Base-by-base conservation (phyloP, 2,329 filamentous ascomycete genomes). In the Phialemonium atrogriseum region DNA sequence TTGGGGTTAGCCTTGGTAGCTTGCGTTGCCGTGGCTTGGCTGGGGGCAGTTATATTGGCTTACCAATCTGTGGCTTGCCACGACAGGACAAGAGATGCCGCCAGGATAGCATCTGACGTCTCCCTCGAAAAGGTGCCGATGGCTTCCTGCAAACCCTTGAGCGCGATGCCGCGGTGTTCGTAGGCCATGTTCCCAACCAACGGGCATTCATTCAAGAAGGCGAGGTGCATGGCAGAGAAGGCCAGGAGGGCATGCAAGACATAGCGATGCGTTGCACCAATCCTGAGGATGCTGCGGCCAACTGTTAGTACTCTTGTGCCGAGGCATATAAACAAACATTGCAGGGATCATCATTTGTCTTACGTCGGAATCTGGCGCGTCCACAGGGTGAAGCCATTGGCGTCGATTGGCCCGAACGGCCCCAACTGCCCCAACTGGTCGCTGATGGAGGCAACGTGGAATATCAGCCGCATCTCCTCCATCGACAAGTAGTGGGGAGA, bases 61-160 rank as follows among this genome's bases (percentile, higher is more conserved):
- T 71, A 93, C 89, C 88, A 96, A 64, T 96, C 89, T 38, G 81
- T 91, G 34, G 86, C 84, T 63, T 96, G 89, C 88, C 91, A 96
- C 22, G 88, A 93, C 30, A 98, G 71, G 28, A 96, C 73, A 26
- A 95, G 77, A 16, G 89, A 95, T 19, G 88, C 85, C 16, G 88
- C 89, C 33, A 98, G 71, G 40, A 95, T 80, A 25, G 88, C 87
- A 59, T 98, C 89, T 2, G 86, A 89, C 39, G 87, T 94, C 32
- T 82, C 77, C 46, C 77, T 78, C 3, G 84, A 93, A 58, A 96
- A 95, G 13, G 73, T 71, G 26, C 79, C 77, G 45, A 96, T 88
- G 17, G 87, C 86, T 50, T 88, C 82, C 50, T 94, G 86, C 28
- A 96, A 64, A 4, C 89, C 89, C 47, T 84, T 87, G 37, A 95